Evolutionary conservation across 352 stramenopile species (phyloP).

Genomic region (Hyaloperonospora arabidopsidis): DNA sequence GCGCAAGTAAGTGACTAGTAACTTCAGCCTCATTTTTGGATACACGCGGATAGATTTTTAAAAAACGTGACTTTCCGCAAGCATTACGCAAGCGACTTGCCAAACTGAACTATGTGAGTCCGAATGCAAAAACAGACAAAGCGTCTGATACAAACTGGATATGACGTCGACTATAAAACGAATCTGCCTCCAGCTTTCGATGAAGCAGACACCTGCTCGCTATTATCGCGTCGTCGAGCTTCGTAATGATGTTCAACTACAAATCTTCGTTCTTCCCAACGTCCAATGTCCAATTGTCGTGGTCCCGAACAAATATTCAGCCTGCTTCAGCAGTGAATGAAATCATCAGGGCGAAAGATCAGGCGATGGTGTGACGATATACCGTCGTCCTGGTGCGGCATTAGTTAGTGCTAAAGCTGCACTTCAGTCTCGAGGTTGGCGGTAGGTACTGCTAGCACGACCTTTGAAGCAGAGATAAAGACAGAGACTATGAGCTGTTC

Average conservation of each 20-base stretch:
- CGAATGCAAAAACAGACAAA: constrained; percentile 46
- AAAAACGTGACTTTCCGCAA: constrained; percentile 46
- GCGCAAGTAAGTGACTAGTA: too few relatives aligned
- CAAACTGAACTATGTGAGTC: constrained; percentile 56
- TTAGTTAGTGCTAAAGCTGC: constrained; percentile 62
- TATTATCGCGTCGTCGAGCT: constrained; percentile 59
- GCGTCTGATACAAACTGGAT: constrained; percentile 75
- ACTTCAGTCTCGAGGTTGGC: constrained; percentile 59
- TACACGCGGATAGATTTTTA: constrained; percentile 77
- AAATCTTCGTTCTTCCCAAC: constrained; percentile 18
- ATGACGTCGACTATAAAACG: constrained; percentile 74
- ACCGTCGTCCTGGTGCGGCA: constrained; percentile 62
- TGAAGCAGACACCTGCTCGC: constrained; percentile 30
- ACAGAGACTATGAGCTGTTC: too few relatives aligned
- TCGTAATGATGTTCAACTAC: constrained; percentile 44
- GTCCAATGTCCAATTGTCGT: constrained; percentile 33
- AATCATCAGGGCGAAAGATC: constrained; percentile 60
- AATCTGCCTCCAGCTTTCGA: constrained; percentile 51
- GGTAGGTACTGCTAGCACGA: constrained; percentile 31
- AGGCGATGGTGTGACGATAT: constrained; percentile 82
- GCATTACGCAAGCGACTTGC: constrained; percentile 67
- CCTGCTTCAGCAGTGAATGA: constrained; percentile 65
- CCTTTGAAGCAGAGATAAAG: constrained; percentile 39
- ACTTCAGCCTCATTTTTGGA: too few relatives aligned
- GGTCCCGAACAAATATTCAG: constrained; percentile 77